Base-by-base conservation (phyloP, 441 rosid genomes). In the Geranium incanum region DNA sequence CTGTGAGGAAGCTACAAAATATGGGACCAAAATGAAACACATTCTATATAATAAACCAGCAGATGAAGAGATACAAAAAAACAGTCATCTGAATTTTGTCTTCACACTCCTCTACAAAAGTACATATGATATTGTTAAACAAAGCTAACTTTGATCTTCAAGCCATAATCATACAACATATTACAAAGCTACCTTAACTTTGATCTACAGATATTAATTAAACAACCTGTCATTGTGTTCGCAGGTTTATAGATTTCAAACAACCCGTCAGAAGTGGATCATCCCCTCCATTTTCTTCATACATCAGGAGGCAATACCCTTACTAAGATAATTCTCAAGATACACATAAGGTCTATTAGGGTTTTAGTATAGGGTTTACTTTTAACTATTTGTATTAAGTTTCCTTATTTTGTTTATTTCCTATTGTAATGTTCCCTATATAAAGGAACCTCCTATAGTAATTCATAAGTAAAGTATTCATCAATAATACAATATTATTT, bases 1-100 rank as follows among this genome's bases (percentile, higher is more conserved):
- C 39, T 71, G 18, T 74, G 67, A n/a, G 72, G 86, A 68, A 91
- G 83, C 96, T 91, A 50, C 73, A 77, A 67, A 72, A 78, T 16
- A 62, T 36, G 45, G 48, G 63, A 76, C 41, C 21, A 65, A 62
- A 37, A 18, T 45, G 52, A 76, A 63, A 59, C 36, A 21, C 13
- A 7, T 21, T 8, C 33, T 59, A 59, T 59, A 59, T 59, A 5
- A 19, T 59, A 59, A 19, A 19, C 11, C 23, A 15, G 62, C 62
- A 55, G 21, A 55, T 55, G 8, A 55, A 55, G 62, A 16, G 16
- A 55, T 55, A 19, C 50, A 6, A 5, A 0, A 57, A 57, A 18
- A 21, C 18, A n/a, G 63, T 18, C 6, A 16, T 57, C 63, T 18
- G 6, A 57, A 16, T 16, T 28, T 57, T n/a, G 8, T 5, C 63